A percentile compares a stretch with the other conserved stretches of the same genome.
phyloP scores from a whole-genome alignment of 2,329 filamentous ascomycete species.

The Diplodia intermedia region DNA sequence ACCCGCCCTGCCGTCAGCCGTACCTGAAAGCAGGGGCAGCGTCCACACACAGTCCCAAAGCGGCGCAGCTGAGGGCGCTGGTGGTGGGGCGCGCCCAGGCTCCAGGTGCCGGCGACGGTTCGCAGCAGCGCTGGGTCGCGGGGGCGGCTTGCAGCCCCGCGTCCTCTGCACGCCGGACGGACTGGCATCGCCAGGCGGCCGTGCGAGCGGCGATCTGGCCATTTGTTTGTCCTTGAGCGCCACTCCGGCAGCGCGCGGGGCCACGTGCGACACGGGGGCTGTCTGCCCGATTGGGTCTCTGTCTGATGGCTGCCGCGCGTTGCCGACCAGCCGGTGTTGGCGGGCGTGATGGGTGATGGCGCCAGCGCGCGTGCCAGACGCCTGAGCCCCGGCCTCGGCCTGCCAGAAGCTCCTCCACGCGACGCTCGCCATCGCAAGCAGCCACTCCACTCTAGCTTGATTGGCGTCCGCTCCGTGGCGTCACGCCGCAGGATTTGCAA shows the following conservation, averaged over 20 bases:
- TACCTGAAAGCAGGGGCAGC: constrained; percentile 6
- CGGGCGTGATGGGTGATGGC: background rate
- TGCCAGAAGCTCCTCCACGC: background rate
- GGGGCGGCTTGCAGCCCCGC: background rate
- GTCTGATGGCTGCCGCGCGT: constrained; percentile 8
- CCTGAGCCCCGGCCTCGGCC: background rate
- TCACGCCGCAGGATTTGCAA: constrained; percentile 5
- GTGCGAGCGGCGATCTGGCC: background rate
- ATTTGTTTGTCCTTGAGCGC: background rate
- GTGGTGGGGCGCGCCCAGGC: too few relatives aligned
- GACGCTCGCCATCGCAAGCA: background rate
- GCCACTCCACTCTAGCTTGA: background rate
- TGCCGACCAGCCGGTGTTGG: background rate
- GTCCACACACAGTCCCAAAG: background rate
- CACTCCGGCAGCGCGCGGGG: background rate
- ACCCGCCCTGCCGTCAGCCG: background rate
- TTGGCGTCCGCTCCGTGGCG: background rate
- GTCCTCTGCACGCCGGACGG: too few relatives aligned
- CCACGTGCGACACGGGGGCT: constrained; percentile 10
- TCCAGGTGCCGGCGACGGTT: background rate
- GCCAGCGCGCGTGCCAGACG: background rate
- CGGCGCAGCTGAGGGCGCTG: background rate
- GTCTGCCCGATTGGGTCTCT: constrained; percentile 3
- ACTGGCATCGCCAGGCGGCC: background rate
- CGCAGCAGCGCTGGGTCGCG: background rate